A percentile compares a stretch with the other conserved stretches of the same genome.
Evolutionary conservation across 495 filamentous ascomycete genomes (phyloP).

Genomic region (Cladorrhinum samala): DNA sequence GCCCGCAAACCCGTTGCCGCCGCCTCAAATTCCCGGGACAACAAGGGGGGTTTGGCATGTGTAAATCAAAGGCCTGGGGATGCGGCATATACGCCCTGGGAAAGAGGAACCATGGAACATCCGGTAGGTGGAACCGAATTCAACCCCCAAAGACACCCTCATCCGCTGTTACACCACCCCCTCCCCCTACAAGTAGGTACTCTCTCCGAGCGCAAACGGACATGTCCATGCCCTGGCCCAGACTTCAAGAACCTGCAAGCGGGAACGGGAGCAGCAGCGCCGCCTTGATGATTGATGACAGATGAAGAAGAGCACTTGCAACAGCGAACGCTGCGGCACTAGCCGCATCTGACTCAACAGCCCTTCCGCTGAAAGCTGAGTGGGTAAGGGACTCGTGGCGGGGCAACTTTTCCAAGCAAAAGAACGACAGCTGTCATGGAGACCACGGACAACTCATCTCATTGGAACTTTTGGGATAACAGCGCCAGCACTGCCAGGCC

Average conservation of each 20-base stretch:
- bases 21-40: conserved; percentile 16
- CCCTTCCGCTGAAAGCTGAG: background rate
- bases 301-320: conserved; percentile 9
- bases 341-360: conserved; percentile 18
- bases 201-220: background rate
- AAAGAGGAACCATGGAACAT: conserved; percentile 6
- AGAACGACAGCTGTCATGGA: background rate
- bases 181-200: too few relatives aligned
- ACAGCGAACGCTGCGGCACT: conserved; percentile 23
- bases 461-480: background rate
- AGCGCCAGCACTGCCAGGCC: background rate
- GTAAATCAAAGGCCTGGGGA: conserved; percentile 21
- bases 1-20: conserved; percentile 14
- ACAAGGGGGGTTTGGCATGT: conserved; percentile 23
- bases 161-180: background rate
- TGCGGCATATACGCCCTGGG: conserved; percentile 28
- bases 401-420: background rate
- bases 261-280: conserved; percentile 8
- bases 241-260: background rate
- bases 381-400: conserved; percentile 1
- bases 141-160: background rate
- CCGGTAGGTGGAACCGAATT: conserved; percentile 21
- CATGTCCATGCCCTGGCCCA: background rate
- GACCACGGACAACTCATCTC: background rate
- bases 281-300: conserved; percentile 9